These are phyloP conservation scores for Geotrichum bryndzae DNA, from an alignment of 1,139 yeast species.

Conservation along the genomic window DNA sequence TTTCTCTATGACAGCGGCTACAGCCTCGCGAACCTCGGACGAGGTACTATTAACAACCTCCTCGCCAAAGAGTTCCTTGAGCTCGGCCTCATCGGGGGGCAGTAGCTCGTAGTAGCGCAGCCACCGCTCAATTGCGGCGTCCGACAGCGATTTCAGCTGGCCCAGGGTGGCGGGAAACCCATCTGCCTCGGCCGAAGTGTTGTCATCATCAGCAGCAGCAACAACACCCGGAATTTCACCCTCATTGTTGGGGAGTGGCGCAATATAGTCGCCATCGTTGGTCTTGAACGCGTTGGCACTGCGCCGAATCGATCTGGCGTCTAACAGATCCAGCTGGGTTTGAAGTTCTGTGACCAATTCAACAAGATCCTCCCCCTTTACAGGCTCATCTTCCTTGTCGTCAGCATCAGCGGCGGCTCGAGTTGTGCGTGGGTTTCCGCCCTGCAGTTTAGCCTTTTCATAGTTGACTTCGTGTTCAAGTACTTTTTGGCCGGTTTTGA, in stretches of 20 bases:
- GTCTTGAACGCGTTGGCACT: slow-evolving; percentile 33
- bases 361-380: slow-evolving; percentile 48
- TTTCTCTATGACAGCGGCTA: neutral
- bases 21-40: slow-evolving; percentile 28
- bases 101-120: slow-evolving; percentile 58
- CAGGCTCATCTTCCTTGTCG: neutral
- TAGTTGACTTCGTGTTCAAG: neutral
- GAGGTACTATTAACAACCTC: slow-evolving; percentile 23
- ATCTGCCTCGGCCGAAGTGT: slow-evolving; percentile 32
- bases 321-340: slow-evolving; percentile 61
- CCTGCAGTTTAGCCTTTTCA: neutral
- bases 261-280: slow-evolving; percentile 40
- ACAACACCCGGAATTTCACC: slow-evolving; percentile 53
- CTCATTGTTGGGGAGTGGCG: slow-evolving; percentile 60
- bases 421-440: neutral
- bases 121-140: slow-evolving; percentile 46
- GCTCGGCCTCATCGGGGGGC: slow-evolving; percentile 35
- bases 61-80: slow-evolving; percentile 27
- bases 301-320: slow-evolving; percentile 37
- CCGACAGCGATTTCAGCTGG: slow-evolving; percentile 46
- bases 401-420: neutral
- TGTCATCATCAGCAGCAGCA: neutral
- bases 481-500: neutral
- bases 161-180: slow-evolving; percentile 55
- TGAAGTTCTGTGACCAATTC: slow-evolving; percentile 85